Evolutionary conservation across 192 early-diverging fungal genomes (phyloP).

Genomic region (Dissophora ornata): DNA sequence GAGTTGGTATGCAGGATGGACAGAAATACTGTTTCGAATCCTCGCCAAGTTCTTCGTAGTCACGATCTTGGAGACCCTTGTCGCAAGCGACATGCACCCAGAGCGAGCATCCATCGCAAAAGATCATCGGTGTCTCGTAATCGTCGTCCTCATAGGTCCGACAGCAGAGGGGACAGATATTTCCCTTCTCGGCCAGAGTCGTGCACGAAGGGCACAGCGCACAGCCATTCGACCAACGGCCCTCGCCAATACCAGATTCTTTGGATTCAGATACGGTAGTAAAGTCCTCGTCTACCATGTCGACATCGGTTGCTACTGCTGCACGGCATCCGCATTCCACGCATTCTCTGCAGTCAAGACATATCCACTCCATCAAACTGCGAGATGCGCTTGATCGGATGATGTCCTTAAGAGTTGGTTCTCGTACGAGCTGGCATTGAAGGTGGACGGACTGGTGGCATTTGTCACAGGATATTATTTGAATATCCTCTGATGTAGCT

Average conservation of each 20-base stretch:
- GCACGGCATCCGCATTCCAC: constrained; percentile 41
- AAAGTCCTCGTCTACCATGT: not conserved
- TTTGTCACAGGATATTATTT: constrained; percentile 18
- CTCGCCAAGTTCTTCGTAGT: constrained; percentile 68
- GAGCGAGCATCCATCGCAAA: constrained; percentile 67
- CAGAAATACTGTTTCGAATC: constrained; percentile 70
- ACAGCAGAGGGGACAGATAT: constrained; percentile 68
- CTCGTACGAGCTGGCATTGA: constrained; percentile 26
- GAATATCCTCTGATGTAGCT: constrained; percentile 5
- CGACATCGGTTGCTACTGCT: not conserved
- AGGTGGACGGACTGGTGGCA: constrained; percentile 28
- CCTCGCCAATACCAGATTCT: not conserved
- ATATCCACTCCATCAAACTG: constrained; percentile 25
- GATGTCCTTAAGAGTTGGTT: constrained; percentile 26
- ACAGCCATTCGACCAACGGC: constrained; percentile 61
- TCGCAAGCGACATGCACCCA: constrained; percentile 74
- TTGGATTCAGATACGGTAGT: not conserved
- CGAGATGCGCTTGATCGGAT: not conserved
- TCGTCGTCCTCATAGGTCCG: constrained; percentile 60
- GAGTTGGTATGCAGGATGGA: constrained; percentile 56
- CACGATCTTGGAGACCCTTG: constrained; percentile 52
- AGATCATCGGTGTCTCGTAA: constrained; percentile 69
- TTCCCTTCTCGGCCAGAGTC: constrained; percentile 57
- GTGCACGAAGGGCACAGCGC: constrained; percentile 65
- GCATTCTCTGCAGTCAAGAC: constrained; percentile 34